Conservation (phyloP, 352 stramenopile species). For the Phytopythium vexans region DNA sequence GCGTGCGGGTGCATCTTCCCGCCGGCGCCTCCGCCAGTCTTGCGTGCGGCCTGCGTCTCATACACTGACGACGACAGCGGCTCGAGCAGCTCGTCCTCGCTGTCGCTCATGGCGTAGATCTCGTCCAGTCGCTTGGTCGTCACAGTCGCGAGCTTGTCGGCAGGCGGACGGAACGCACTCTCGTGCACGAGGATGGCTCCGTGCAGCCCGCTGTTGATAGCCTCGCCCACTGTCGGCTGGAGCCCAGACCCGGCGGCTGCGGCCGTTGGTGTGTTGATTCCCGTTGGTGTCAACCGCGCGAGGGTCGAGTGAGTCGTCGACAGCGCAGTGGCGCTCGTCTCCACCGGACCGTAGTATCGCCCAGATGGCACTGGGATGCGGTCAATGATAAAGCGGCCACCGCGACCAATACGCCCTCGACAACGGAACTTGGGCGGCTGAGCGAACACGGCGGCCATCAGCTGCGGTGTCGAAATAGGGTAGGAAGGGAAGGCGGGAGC, state of each 20-base stretch:
- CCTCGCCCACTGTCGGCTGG: constrained; percentile 12
- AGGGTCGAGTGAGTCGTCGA: background rate
- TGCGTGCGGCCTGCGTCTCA: constrained; percentile 34
- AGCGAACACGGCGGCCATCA: constrained; percentile 68
- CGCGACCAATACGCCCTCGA: constrained; percentile 65
- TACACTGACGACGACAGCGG: constrained; percentile 52
- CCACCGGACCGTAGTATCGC: constrained; percentile 47
- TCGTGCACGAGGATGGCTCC: constrained; percentile 66
- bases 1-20: constrained; percentile 15
- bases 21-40: constrained; percentile 21
- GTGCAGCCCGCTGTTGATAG: constrained; percentile 46
- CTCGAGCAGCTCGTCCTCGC: constrained; percentile 76
- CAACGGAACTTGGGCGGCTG: constrained; percentile 72
- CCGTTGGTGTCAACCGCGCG: background rate
- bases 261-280: background rate
- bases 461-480: constrained; percentile 47
- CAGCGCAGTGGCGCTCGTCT: constrained; percentile 45
- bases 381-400: constrained; percentile 71
- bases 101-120: constrained; percentile 86
- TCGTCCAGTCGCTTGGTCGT: constrained; percentile 63
- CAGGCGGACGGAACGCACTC: constrained; percentile 41
- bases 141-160: constrained; percentile 46
- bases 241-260: background rate
- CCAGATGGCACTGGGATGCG: constrained; percentile 54
- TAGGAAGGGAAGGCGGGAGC: constrained; percentile 61